A percentile compares a stretch with the other conserved stretches of the same genome.
phyloP scores from a whole-genome alignment of 306 rosid species.

The Cucurbita argyrosperma region DNA sequence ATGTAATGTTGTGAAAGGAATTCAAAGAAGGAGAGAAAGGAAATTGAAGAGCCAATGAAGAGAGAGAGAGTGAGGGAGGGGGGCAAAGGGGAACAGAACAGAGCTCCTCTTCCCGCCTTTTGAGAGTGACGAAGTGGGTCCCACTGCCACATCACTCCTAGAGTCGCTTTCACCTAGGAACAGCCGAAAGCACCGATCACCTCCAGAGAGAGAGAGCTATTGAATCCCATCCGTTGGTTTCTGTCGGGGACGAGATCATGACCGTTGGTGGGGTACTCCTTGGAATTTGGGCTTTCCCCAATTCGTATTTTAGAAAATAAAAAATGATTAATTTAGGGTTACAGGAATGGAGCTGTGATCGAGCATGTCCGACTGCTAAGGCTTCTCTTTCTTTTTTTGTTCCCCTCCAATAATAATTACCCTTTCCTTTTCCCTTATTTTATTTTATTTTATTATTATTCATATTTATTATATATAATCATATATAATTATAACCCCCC shows the following conservation, averaged over 20 bases:
- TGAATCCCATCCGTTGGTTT: not conserved
- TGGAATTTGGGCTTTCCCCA: not conserved
- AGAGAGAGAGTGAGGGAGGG: not conserved
- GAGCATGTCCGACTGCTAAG: too few relatives aligned
- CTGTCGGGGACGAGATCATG: not conserved
- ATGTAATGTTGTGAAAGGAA: not conserved
- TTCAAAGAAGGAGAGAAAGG: not conserved
- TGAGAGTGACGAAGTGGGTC: constrained; percentile 31
- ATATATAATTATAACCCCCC: not conserved
- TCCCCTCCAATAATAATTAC: not conserved
- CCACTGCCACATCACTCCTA: constrained; percentile 22
- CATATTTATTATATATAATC: not conserved
- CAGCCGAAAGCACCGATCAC: not conserved
- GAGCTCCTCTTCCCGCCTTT: constrained; percentile 61
- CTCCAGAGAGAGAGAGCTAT: too few relatives aligned
- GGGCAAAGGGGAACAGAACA: constrained; percentile 17
- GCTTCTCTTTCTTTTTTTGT: not conserved
- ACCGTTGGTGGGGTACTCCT: not conserved
- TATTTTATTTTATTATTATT: not conserved
- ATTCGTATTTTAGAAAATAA: not conserved
- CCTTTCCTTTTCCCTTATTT: not conserved
- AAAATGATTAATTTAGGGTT: not conserved
- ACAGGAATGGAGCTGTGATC: too few relatives aligned
- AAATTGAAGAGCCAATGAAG: not conserved
- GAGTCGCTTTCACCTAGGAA: too few relatives aligned